A percentile compares a stretch with the other conserved stretches of the same genome.
Evolutionary conservation across 2,329 filamentous ascomycete genomes (phyloP).

Genomic region (Graphilbum sp.): DNA sequence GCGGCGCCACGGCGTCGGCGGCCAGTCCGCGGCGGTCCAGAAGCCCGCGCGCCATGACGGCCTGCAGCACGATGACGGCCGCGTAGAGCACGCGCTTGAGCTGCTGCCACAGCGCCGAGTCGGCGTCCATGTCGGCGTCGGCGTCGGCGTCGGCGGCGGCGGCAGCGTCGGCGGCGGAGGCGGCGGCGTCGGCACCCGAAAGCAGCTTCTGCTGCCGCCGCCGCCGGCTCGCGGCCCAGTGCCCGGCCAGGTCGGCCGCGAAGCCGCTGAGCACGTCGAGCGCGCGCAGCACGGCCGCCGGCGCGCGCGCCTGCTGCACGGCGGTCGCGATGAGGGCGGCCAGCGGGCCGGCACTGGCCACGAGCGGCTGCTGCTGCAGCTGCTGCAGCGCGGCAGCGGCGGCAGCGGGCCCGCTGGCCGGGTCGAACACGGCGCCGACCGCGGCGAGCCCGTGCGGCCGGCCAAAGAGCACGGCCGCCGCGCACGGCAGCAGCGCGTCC

Average conservation of each 20-base stretch:
- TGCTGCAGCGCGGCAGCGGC: conserved; percentile 44
- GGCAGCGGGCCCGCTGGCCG: conserved; percentile 38
- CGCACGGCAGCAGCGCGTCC: conserved; percentile 52
- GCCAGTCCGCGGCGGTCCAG: conserved; percentile 29
- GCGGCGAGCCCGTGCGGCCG: conserved; percentile 56
- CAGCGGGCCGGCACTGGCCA: conserved; percentile 50
- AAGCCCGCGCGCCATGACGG: conserved; percentile 49
- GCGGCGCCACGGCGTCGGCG: conserved; percentile 16
- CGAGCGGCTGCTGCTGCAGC: conserved; percentile 41
- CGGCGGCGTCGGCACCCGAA: no score
- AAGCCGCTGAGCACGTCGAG: conserved; percentile 52
- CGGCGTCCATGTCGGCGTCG: conserved; percentile 43
- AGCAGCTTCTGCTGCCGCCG: conserved; percentile 30
- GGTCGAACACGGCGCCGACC: no score
- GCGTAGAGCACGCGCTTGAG: conserved; percentile 63
- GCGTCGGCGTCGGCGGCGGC: no score
- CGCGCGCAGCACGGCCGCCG: conserved; percentile 11
- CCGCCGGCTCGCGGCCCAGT: conserved; percentile 54
- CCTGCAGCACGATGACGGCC: conserved; percentile 56
- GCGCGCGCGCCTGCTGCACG: conserved; percentile 28
- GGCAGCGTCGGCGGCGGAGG: no score
- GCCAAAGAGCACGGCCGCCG: conserved; percentile 46
- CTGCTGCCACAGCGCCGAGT: conserved; percentile 53
- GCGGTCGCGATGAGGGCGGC: conserved; percentile 49
- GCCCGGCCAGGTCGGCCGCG: conserved; percentile 45